Evolutionary conservation across 2,329 filamentous ascomycete genomes (phyloP), one percentile per base, ranked within the genome.

Genomic region (Colletotrichum tropicicola): DNA sequence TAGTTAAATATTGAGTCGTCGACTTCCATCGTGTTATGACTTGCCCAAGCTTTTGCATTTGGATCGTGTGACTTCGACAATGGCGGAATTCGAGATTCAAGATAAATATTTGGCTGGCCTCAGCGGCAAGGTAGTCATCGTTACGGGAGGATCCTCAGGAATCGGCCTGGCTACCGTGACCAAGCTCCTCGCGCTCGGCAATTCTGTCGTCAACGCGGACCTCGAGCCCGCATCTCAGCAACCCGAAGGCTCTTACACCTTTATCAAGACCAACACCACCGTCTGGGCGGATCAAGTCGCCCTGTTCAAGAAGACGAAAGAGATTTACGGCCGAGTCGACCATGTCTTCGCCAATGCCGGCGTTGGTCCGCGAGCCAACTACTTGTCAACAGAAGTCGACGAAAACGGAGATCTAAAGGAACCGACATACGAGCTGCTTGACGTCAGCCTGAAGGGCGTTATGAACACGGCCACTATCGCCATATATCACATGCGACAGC

Each of bases 301-400:
- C 0, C 77, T 89, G 10, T 89, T 89, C 77, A 82, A 83, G 58
- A 73, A 78, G 58, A 75, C 85, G 2, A 80, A 82, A 61, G 74
- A 80, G 10, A 89, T 92, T 55, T 86, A 92, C 67, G 92, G 94
- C 71, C 91, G 92, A 66, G 86, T 95, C 65, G 92, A 92, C 44
- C 87, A 92, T 73, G 92, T 92, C 6, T 93, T 94, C 71, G 88
- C 91, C 56, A 89, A 89, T 68, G 87, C 87, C 0, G 87, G 87
- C 15, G 75, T 89, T 28, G 77, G 75, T 0, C 80, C 82, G 8
- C 77, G 77, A 4, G 77, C 77, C 3, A 73, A 84, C 68, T 87
- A 85, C 66, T 67, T 87, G 3, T 76, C 76, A 4, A 75, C 79
- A 3, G 78, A 80, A n/a, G 73, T 83, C 9, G 83, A 87, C 52